Conservation (phyloP, 225 moss, liverwort and hornwort species). For the Bryum argenteum region DNA sequence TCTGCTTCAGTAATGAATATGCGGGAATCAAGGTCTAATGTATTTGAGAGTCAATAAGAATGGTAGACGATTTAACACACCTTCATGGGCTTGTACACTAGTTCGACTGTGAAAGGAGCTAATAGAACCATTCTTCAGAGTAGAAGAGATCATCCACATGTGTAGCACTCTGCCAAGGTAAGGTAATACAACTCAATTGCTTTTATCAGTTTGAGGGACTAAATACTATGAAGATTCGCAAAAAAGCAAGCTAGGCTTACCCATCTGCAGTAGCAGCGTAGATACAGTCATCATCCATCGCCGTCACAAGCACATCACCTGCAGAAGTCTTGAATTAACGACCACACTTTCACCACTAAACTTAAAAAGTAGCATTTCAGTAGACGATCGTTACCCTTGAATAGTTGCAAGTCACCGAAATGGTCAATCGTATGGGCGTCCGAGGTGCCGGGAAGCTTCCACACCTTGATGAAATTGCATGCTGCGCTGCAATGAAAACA, state of each 20-base stretch:
- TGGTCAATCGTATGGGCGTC: conserved; percentile 22
- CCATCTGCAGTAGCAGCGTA: conserved; percentile 55
- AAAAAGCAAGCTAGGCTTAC: conserved; percentile 25
- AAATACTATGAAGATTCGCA: not conserved
- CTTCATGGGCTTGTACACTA: conserved; percentile 45
- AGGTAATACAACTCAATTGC: too few species aligned
- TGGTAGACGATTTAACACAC: conserved; percentile 19
- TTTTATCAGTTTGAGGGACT: not conserved
- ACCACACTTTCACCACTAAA: too few species aligned
- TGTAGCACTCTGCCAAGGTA: conserved; percentile 39
- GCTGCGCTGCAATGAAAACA: conserved; percentile 44
- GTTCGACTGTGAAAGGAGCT: not conserved
- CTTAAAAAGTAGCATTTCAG: not conserved
- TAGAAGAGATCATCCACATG: conserved; percentile 39
- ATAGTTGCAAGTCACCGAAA: conserved; percentile 52
- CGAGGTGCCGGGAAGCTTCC: conserved; percentile 41
- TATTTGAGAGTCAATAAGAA: conserved; percentile 2
- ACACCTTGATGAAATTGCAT: conserved; percentile 56
- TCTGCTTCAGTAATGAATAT: conserved; percentile 1
- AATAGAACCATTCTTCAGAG: conserved; percentile 11
- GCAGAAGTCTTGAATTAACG: conserved; percentile 18
- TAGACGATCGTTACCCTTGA: conserved; percentile 41
- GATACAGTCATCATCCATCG: conserved; percentile 38
- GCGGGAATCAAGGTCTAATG: too few species aligned
- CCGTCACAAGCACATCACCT: conserved; percentile 57